Conservation (phyloP, 2,329 filamentous ascomycete species). For the Teratosphaeria zuluensis region DNA sequence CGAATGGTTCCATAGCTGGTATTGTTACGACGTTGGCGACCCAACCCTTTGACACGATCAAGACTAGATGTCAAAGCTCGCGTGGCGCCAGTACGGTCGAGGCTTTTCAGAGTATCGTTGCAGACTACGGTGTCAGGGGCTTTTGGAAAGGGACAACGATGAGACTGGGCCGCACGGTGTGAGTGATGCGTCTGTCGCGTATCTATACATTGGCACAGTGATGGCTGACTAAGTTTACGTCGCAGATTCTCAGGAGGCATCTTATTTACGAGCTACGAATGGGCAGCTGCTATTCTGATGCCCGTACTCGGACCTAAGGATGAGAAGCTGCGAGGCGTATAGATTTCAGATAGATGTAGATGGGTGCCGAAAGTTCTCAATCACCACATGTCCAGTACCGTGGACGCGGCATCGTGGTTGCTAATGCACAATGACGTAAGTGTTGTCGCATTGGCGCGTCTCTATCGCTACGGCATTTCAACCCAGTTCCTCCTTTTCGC, state of each 20-base stretch:
- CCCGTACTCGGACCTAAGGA: neutral
- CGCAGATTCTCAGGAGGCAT: constrained; percentile 52
- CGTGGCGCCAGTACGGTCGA: constrained; percentile 48
- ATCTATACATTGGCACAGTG: no score
- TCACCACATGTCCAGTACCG: no score
- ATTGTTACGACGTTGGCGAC: constrained; percentile 50
- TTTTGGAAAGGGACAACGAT: constrained; percentile 62
- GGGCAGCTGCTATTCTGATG: constrained; percentile 41
- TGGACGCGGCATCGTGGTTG: neutral
- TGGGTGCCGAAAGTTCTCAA: neutral
- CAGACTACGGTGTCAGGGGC: constrained; percentile 48
- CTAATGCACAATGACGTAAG: neutral
- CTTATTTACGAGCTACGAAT: constrained; percentile 54
- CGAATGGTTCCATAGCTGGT: constrained; percentile 52
- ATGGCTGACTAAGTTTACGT: no score
- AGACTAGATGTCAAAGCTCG: constrained; percentile 53
- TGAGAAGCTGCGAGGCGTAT: neutral
- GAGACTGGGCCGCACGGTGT: constrained; percentile 52
- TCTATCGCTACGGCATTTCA: neutral
- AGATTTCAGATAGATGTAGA: neutral
- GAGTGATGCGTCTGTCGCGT: no score
- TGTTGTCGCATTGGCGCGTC: neutral
- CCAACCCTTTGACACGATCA: constrained; percentile 55
- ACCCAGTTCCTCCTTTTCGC: neutral
- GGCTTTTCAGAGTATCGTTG: constrained; percentile 45